Conservation (phyloP, 139 green algal species). For the Volvox africanus region DNA sequence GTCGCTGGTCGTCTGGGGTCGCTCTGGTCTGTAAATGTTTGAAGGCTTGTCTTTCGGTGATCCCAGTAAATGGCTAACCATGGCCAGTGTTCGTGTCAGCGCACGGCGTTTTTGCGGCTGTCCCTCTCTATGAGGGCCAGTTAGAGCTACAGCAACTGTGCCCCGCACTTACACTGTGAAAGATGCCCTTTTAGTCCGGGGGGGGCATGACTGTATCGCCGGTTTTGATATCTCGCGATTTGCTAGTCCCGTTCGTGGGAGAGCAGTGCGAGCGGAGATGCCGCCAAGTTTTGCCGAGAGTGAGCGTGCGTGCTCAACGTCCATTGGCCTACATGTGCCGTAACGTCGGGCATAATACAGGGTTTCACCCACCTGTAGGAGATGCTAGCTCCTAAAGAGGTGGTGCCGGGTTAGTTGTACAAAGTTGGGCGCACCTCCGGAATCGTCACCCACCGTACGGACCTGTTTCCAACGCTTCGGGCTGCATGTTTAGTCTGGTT, state of each 20-base stretch:
- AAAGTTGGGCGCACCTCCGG: too few species aligned
- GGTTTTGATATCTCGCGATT: neutral
- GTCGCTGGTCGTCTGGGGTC: conserved; percentile 92
- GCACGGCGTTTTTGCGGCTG: neutral
- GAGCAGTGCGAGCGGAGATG: neutral
- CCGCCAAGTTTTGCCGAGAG: conserved; percentile 11
- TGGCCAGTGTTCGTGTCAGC: neutral
- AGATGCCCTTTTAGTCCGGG: conserved; percentile 31
- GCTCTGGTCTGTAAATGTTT: conserved; percentile 83
- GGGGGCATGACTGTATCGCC: neutral
- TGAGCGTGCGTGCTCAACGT: neutral
- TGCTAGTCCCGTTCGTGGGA: neutral
- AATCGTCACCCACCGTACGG: too few species aligned
- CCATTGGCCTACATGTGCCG: neutral
- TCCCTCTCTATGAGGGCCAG: too few species aligned
- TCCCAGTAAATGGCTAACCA: neutral
- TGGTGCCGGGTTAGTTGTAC: too few species aligned
- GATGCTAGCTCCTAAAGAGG: too few species aligned
- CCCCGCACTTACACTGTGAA: neutral
- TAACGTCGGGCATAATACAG: too few species aligned
- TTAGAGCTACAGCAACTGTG: too few species aligned
- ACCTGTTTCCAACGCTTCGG: neutral
- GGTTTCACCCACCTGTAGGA: too few species aligned
- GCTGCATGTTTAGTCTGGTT: neutral
- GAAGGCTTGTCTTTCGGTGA: neutral